Evolutionary conservation across 768 basidiomycete species (phyloP), one percentile per base, ranked within the genome.

Genomic region (Strobilomyces confusus): DNA sequence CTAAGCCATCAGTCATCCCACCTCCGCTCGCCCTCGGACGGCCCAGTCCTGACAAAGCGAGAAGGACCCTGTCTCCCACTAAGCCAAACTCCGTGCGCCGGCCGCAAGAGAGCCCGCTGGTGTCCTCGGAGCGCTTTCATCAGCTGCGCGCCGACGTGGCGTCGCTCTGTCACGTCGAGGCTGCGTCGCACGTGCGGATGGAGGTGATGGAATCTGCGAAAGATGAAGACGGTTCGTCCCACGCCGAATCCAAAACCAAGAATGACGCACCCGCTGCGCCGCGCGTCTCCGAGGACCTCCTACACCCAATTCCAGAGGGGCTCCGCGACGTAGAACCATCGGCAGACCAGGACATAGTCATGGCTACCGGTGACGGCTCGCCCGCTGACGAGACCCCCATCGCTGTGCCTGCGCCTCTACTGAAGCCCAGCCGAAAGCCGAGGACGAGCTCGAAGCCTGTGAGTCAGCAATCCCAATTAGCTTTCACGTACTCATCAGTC

Each of bases 91-190:
- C 46, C 44, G 26, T 46, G 30, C 29, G 25, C 17, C 44, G 52
- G 38, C 48, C 34, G 9, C 14, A 34, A 25, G 48, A 52, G 13
- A 49, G 26, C 15, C 57, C 67, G 20, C 26, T 58, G 19, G 50
- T 65, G 15, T 65, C 69, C 65, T 59, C 62, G 56, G 67, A 71
- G 51, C 67, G 65, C 32, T 37, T 63, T 20, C 20, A 57, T n/a
- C 58, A 50, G 9, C 44, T 70, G 7, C 60, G 58, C 5, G 54
- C 47, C 5, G 51, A 63, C 36, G 51, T 65, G 8, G 52, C 52
- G 19, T 57, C 58, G 5, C 61, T 69, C 44, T 49, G 33, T 23
- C 55, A 50, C 17, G 49, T n/a, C 9, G 37, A 50, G 32, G 36
- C 34, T 33, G 15, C 56, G 22, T 13, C 52, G 13, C 52, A 61